Evolutionary conservation across 441 rosid genomes (phyloP).

Genomic region (Gossypium gossypioides): DNA sequence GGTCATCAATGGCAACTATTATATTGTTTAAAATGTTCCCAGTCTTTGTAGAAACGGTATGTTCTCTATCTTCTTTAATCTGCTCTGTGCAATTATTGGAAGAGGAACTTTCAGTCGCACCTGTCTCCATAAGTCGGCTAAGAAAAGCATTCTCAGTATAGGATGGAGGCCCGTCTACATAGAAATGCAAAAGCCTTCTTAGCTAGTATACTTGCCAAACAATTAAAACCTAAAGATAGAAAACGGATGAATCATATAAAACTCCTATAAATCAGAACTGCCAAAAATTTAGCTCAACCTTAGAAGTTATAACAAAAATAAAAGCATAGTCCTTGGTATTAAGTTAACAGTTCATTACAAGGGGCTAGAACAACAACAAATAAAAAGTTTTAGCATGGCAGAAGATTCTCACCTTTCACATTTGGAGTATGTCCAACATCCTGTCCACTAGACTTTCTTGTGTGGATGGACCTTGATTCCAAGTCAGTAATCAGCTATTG

Average conservation of each 20-base stretch:
- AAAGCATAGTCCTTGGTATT: not conserved
- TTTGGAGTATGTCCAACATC: slow-evolving; percentile 22
- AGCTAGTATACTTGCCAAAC: slow-evolving; percentile 19
- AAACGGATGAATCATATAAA: not conserved
- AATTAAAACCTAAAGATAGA: not conserved
- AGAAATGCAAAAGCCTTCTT: slow-evolving; percentile 26
- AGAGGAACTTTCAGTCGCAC: slow-evolving; percentile 79
- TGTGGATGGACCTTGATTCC: slow-evolving; percentile 47
- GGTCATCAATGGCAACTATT: slow-evolving; percentile 38
- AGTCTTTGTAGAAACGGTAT: slow-evolving; percentile 30
- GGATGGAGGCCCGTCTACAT: slow-evolving; percentile 37
- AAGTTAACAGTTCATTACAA: not conserved
- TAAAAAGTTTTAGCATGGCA: not conserved
- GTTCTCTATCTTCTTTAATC: slow-evolving; percentile 35
- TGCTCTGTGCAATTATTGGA: slow-evolving; percentile 30
- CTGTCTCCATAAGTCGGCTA: slow-evolving; percentile 62
- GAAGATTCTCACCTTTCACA: slow-evolving; percentile 42
- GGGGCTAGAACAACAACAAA: not conserved
- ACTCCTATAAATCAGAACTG: not conserved
- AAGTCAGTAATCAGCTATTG: slow-evolving; percentile 55
- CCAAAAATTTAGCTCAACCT: not conserved
- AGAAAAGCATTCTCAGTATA: slow-evolving; percentile 47
- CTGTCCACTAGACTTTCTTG: slow-evolving; percentile 38
- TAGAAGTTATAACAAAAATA: not conserved
- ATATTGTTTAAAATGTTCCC: slow-evolving; percentile 38